Percentiles rank a stretch among this genome's conserved stretches.
phyloP scores from a whole-genome alignment of 2,329 filamentous ascomycete genomes.

The Sporothrix schenckii region DNA sequence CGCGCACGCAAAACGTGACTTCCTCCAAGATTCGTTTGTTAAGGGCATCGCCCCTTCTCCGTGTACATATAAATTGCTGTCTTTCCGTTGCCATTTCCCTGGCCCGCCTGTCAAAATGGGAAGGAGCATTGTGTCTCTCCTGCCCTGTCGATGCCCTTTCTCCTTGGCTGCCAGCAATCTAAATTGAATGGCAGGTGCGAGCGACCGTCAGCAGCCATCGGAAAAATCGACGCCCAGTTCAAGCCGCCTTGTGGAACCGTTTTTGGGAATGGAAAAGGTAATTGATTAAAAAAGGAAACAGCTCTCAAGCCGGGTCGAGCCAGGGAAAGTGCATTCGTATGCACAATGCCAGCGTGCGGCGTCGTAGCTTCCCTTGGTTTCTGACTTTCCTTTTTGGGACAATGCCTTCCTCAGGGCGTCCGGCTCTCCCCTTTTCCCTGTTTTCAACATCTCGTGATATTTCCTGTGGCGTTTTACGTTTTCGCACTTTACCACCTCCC shows the following conservation, averaged over 20 bases:
- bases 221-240: not conserved
- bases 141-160: not conserved
- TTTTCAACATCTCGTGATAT: not conserved
- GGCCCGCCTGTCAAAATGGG: not conserved
- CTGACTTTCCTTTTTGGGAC: constrained; percentile 20
- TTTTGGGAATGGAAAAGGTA: not conserved
- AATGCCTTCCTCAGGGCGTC: not conserved
- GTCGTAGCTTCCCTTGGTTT: not conserved
- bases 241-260: constrained; percentile 8
- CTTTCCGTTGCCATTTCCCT: not conserved
- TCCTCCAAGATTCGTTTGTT: not conserved
- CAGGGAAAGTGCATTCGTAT: not conserved
- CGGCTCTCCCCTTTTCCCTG: not conserved
- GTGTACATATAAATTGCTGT: not conserved
- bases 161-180: not conserved
- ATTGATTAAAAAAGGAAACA: not conserved
- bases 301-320: not conserved
- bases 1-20: not conserved
- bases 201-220: constrained; percentile 18
- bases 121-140: constrained; percentile 21
- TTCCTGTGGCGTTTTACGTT: not conserved
- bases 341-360: constrained; percentile 2
- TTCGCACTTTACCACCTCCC: not conserved
- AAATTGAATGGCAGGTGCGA: constrained; percentile 28
- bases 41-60: constrained; percentile 9